phyloP scores from a whole-genome alignment of 495 filamentous ascomycete genomes.

The Podospora appendiculata region DNA sequence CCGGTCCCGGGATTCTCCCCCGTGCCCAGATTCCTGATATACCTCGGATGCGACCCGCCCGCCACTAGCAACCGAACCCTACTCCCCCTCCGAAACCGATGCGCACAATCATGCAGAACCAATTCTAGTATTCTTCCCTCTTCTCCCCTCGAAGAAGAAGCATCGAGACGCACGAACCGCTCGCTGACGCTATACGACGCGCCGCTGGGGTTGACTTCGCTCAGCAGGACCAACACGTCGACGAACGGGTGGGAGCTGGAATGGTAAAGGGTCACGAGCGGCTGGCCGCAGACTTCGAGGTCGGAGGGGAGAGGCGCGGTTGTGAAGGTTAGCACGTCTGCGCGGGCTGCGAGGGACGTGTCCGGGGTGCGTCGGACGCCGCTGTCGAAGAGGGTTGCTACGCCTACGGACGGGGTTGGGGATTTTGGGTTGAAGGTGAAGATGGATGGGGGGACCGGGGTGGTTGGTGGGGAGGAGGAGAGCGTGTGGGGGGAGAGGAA shows the following conservation, averaged over 20 bases:
- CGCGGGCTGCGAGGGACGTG: conserved; percentile 13
- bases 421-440: conserved; percentile 23
- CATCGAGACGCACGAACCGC: not conserved
- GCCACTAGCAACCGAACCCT: conserved; percentile 3
- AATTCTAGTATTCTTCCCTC: conserved; percentile 3
- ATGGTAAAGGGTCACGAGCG: conserved; percentile 15
- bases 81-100: conserved; percentile 5
- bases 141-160: not conserved
- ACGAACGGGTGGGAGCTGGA: conserved; percentile 19
- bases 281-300: conserved; percentile 17
- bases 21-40: conserved; percentile 8
- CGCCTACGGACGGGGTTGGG: conserved; percentile 22
- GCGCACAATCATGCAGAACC: conserved; percentile 6
- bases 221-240: conserved; percentile 23
- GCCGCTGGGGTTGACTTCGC: conserved; percentile 21
- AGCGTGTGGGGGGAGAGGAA: conserved; percentile 13
- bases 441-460: conserved; percentile 7
- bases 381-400: not conserved
- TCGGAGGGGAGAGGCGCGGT: conserved; percentile 17
- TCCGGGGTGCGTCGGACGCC: conserved; percentile 12
- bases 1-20: not conserved
- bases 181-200: conserved; percentile 22
- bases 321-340: conserved; percentile 23
- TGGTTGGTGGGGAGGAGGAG: conserved; percentile 3
- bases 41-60: conserved; percentile 3